Conservation (phyloP, 1,284 basidiomycete species). For the Phylloporus sp. region DNA sequence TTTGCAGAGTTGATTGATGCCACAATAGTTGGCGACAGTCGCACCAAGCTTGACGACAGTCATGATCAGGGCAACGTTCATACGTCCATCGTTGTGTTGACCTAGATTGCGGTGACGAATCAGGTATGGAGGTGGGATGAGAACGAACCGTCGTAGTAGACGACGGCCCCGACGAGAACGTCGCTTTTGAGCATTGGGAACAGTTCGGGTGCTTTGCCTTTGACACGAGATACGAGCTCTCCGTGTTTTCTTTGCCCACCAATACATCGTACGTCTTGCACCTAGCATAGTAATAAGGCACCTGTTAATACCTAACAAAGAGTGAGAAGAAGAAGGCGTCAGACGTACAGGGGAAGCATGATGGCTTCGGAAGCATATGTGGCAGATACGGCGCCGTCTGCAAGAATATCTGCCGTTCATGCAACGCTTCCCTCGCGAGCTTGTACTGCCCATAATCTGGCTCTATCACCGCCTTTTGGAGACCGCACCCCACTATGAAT, state of each 20-base stretch:
- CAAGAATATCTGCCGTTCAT: constrained; percentile 92
- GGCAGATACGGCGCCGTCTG: constrained; percentile 96
- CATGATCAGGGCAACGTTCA: constrained; percentile 95
- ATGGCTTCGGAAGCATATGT: constrained; percentile 92
- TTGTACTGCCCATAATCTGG: constrained; percentile 98
- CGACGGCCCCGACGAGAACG: constrained; percentile 93
- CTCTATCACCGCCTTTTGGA: constrained; percentile 96
- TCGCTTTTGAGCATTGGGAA: constrained; percentile 97
- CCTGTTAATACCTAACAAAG: constrained; percentile 87
- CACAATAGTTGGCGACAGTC: constrained; percentile 88
- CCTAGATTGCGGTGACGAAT: constrained; percentile 53
- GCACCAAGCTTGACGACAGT: constrained; percentile 95
- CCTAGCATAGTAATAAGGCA: constrained; percentile 95
- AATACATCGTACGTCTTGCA: constrained; percentile 97
- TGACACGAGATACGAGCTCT: constrained; percentile 92
- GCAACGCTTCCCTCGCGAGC: constrained; percentile 92
- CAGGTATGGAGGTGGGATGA: neutral
- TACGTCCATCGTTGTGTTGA: constrained; percentile 97
- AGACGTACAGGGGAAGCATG: constrained; percentile 87
- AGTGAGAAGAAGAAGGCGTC: too few relatives aligned
- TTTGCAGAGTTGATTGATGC: constrained; percentile 86
- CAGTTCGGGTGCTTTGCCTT: constrained; percentile 90
- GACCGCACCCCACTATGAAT: constrained; percentile 97
- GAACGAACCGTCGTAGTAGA: constrained; percentile 91
- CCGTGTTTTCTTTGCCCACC: constrained; percentile 97